These are phyloP conservation scores for Nothophytophthora sp. DNA, from an alignment of 352 stramenopile genomes.

Conservation along the genomic window DNA sequence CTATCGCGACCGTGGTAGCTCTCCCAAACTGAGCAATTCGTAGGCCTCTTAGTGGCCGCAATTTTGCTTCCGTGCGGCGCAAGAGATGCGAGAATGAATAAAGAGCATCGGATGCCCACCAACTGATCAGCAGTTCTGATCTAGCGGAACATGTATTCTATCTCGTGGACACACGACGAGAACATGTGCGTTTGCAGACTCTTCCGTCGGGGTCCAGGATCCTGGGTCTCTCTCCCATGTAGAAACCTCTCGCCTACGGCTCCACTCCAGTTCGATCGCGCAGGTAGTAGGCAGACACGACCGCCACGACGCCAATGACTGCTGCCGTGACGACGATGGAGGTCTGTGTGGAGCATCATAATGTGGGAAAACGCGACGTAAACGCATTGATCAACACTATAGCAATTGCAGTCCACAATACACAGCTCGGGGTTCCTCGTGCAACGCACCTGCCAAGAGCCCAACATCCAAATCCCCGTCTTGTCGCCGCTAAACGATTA, in stretches of 20 bases:
- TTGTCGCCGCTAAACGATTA: too few relatives aligned
- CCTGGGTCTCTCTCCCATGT: not conserved
- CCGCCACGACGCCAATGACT: slow-evolving; percentile 29
- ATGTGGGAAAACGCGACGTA: too few relatives aligned
- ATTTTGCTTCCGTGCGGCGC: slow-evolving; percentile 14
- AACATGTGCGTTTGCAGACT: not conserved
- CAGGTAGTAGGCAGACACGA: slow-evolving; percentile 30
- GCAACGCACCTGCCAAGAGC: slow-evolving; percentile 25
- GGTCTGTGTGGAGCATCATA: slow-evolving; percentile 21
- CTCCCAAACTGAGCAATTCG: too few relatives aligned
- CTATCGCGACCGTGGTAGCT: too few relatives aligned
- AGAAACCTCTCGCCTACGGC: slow-evolving; percentile 16
- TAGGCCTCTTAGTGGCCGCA: slow-evolving; percentile 9
- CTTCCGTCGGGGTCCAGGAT: not conserved
- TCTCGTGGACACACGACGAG: slow-evolving; percentile 4
- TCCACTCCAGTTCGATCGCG: slow-evolving; percentile 27
- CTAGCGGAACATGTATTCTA: slow-evolving; percentile 39
- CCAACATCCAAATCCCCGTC: slow-evolving; percentile 6
- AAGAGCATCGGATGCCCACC: slow-evolving; percentile 4
- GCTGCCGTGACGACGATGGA: slow-evolving; percentile 29
- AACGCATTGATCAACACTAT: slow-evolving; percentile 2
- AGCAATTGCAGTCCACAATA: too few relatives aligned
- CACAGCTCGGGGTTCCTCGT: too few relatives aligned
- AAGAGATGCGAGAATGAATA: not conserved
- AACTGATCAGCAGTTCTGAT: too few relatives aligned